Percentiles rank a stretch among this genome's conserved stretches.
Conservation (phyloP, 2,329 filamentous ascomycete species). For the Dothideomycetes sp. region DNA sequence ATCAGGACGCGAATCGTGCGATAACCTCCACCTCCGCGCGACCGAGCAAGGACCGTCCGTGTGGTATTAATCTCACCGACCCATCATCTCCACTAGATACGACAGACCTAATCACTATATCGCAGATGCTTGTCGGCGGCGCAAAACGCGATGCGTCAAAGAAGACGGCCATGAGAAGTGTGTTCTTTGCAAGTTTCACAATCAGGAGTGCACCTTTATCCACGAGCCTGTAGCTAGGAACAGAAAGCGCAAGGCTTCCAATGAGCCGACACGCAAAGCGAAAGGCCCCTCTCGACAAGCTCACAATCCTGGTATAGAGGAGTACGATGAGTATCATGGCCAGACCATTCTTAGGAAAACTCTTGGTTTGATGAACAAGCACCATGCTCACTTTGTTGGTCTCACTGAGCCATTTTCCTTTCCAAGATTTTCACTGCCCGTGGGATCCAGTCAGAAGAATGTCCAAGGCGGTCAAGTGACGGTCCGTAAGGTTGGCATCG, state of each 20-base stretch:
- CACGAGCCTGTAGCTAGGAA: conserved; percentile 26
- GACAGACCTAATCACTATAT: background rate
- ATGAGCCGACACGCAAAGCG: background rate
- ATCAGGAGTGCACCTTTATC: conserved; percentile 66
- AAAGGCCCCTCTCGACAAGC: too few species aligned
- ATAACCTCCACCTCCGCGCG: background rate
- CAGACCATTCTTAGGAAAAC: conserved; percentile 57
- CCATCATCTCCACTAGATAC: background rate
- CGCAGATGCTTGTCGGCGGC: conserved; percentile 11
- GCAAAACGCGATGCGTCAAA: conserved; percentile 17
- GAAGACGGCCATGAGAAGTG: conserved; percentile 14
- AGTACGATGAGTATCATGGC: conserved; percentile 60
- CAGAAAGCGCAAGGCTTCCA: conserved; percentile 4
- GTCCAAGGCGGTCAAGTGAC: conserved; percentile 2
- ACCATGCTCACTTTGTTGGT: conserved; percentile 18
- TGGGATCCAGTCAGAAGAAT: background rate
- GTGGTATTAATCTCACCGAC: background rate
- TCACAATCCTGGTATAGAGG: conserved; percentile 45
- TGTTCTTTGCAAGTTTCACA: conserved; percentile 47
- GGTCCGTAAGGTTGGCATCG: conserved; percentile 7
- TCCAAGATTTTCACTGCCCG: conserved; percentile 2
- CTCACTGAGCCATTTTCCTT: conserved; percentile 13
- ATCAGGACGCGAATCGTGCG: too few species aligned
- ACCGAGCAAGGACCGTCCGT: background rate
- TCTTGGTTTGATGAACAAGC: conserved; percentile 23